These are phyloP conservation scores for Tetradesmus lagerheimii DNA, from an alignment of 139 green algal genomes.

Conservation along the genomic window DNA sequence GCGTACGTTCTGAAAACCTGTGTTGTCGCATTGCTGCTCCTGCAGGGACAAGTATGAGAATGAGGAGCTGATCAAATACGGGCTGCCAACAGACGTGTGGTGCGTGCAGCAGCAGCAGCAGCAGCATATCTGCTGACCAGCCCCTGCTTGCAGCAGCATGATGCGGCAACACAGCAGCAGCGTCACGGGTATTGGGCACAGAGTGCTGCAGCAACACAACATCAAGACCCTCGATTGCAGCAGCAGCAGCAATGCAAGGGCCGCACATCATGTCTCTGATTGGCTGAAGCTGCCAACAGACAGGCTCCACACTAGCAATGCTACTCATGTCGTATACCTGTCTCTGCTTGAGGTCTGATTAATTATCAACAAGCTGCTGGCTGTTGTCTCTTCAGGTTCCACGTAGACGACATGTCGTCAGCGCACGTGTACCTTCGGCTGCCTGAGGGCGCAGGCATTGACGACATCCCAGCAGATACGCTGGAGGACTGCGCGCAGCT, in stretches of 20 bases:
- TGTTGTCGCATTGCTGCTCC: neutral
- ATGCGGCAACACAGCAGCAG: neutral
- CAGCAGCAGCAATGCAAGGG: neutral
- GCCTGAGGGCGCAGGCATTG: constrained; percentile 68
- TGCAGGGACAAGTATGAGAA: constrained; percentile 91
- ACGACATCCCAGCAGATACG: constrained; percentile 85
- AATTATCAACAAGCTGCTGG: no score
- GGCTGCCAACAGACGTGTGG: constrained; percentile 79
- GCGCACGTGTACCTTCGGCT: constrained; percentile 98
- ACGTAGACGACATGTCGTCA: constrained; percentile 95
- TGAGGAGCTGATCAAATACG: constrained; percentile 92
- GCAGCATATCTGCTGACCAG: neutral
- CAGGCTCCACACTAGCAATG: neutral
- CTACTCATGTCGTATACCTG: neutral
- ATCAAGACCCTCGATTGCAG: neutral
- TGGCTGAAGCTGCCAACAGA: no score
- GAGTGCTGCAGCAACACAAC: neutral
- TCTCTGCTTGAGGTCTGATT: no score
- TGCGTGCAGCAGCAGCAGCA: constrained; percentile 35
- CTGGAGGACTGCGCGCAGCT: constrained; percentile 95
- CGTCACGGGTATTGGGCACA: no score
- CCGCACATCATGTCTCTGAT: no score
- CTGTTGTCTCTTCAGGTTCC: constrained; percentile 78
- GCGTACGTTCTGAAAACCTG: no score
- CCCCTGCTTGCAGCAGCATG: neutral